Conservation (phyloP, 176 grass and related monocot species). For the Aegilops bicornis region DNA sequence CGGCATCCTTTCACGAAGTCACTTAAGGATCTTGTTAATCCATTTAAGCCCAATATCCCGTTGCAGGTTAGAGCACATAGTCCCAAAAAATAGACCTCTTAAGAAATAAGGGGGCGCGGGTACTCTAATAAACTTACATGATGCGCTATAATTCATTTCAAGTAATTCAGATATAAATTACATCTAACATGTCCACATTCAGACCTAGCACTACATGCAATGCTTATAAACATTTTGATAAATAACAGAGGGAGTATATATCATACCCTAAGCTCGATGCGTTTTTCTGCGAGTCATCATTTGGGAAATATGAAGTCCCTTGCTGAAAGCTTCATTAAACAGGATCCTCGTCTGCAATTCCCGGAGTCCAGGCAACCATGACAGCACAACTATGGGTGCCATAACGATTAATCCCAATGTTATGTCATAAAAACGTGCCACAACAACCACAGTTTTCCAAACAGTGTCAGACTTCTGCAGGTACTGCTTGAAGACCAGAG, state of each 20-base stretch:
- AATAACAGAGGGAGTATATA: neutral
- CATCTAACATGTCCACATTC: neutral
- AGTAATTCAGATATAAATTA: neutral
- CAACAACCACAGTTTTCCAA: constrained; percentile 66
- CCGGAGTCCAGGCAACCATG: constrained; percentile 89
- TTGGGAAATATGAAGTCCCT: constrained; percentile 80
- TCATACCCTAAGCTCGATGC: constrained; percentile 61
- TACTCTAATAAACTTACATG: too few species aligned
- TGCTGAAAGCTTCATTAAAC: constrained; percentile 94
- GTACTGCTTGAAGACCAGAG: constrained; percentile 76
- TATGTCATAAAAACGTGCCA: constrained; percentile 88
- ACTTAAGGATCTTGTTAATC: too few species aligned
- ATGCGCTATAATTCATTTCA: too few species aligned
- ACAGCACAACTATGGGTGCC: constrained; percentile 77
- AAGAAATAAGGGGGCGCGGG: too few species aligned
- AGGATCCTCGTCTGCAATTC: constrained; percentile 97
- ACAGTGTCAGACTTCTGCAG: constrained; percentile 60
- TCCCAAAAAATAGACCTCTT: neutral
- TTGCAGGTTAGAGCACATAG: neutral
- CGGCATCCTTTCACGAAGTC: too few species aligned
- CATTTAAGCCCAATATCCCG: neutral
- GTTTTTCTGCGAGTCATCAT: constrained; percentile 83
- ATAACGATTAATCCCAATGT: constrained; percentile 75
- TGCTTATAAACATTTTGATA: neutral
- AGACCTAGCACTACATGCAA: neutral